phyloP scores from a whole-genome alignment of 1,284 basidiomycete species.

The Coriolopsis trogii region DNA sequence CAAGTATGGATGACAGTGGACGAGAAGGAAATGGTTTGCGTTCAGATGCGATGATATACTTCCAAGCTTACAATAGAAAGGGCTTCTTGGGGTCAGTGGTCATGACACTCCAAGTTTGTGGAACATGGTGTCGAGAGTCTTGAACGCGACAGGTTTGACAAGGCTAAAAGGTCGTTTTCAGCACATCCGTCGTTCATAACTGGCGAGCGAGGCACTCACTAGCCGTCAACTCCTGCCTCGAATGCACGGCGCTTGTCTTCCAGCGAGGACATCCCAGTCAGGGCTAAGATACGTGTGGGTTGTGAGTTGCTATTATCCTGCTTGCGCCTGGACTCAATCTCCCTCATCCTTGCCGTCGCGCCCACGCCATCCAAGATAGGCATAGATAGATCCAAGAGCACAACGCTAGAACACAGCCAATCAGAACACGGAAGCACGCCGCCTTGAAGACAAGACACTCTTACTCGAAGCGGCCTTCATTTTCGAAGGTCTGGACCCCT shows the following conservation, averaged over 20 bases:
- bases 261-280: constrained; percentile 91
- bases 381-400: constrained; percentile 92
- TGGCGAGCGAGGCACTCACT: constrained; percentile 55
- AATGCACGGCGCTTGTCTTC: constrained; percentile 94
- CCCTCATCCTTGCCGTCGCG: constrained; percentile 83
- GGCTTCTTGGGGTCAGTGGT: constrained; percentile 19
- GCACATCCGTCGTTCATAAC: constrained; percentile 9
- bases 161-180: constrained; percentile 51
- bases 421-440: background rate
- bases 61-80: constrained; percentile 4
- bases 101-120: constrained; percentile 69
- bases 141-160: constrained; percentile 91
- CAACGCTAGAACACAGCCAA: constrained; percentile 53
- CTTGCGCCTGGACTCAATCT: constrained; percentile 65
- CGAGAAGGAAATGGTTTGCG: background rate
- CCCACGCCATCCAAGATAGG: constrained; percentile 88
- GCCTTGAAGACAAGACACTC: constrained; percentile 31
- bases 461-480: constrained; percentile 76
- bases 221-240: constrained; percentile 92
- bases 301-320: constrained; percentile 26
- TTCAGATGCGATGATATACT: background rate
- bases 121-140: constrained; percentile 86
- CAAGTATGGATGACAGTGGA: no score
- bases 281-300: constrained; percentile 77
- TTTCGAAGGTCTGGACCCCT: constrained; percentile 78